Base-by-base conservation (phyloP, 2,329 filamentous ascomycete genomes). In the Sporothrix inflata region DNA sequence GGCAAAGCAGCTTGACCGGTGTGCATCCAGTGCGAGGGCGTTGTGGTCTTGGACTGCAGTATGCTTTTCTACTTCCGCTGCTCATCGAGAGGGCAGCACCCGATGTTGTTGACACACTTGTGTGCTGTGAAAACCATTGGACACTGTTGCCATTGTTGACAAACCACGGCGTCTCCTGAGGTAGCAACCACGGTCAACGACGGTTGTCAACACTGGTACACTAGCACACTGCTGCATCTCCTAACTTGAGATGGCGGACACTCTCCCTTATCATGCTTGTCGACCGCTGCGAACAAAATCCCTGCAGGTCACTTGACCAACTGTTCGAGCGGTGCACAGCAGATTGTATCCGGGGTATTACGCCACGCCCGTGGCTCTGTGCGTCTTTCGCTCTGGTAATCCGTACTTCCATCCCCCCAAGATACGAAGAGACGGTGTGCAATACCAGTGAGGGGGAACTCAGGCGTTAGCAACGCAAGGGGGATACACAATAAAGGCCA, bases 281-380 rank as follows among this genome's bases (percentile, higher is more conserved):
- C 42, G 21, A 16, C 24, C 11, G 51, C 12, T 11, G 12, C 9
- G 12, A 12, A 65, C 53, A 57, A 60, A 60, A 12, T 40, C 55
- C 30, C 11, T 65, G 38, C 38, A 65, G 57, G 60, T 65, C 60
- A 65, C 60, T 65, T 65, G 60, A 45, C 60, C 12, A 16, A 27
- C 34, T 45, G 60, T 45, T n/a, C 38, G 60, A 65, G 60, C 60
- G 34, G 60, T 65, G 38, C 60, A 65, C 60, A 45, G 38, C 60
- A 45, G 19, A 42, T 19, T 34, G 16, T 51, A 14, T n/a, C 53
- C 27, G 53, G 53, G 24, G 53, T 57, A 19, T 9, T 53, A 21
- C n/a, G 7, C 53, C 27, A 34, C 19, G 53, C 14, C 53, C 53
- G 53, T 34, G 24, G 16, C 16, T 19, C 16, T 57, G 53, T 57